Base-by-base conservation (phyloP, 78 protist species). In the Dictyostelium capitatum region DNA sequence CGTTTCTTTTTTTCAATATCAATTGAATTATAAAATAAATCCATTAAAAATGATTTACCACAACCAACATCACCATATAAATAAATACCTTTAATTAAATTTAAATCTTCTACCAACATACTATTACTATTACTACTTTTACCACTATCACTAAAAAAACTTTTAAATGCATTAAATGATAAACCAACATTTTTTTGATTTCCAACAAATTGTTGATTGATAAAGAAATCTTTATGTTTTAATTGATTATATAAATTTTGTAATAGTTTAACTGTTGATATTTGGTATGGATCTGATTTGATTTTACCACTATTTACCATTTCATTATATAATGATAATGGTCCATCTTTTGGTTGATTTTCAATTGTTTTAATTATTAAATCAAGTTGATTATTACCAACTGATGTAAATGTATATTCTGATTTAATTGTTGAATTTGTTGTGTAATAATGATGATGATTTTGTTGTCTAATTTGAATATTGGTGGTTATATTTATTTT, bases 1-100 rank as follows among this genome's bases (percentile, higher is more conserved):
- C 99, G 89, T 9, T 80, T 89, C 92, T 96, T 95, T 19, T 65
- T 47, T 43, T 51, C 54, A 43, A 92, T 56, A 14, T 90, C 65
- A 9, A 78, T 83, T 14, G 90, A 77, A 11, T 91, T 97, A 69
- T 69, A 98, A 81, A 98, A 96, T 41, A 96, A 50, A 67, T 98
- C 99, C 99, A 97, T 98, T 15, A 96, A 80, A 84, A 96, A 94
- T 81, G 98, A 90, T 90, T 98, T 98, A 28, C 99, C 99, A 19
- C 95, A 93, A 1, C 99, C 99, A 0, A 98, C 99, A 43, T 95
- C 97, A 20, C 98, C 98, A 83, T 79, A 89, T 19, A 97, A 67
- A 95, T 98, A 97, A 32, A 96, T 69, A 3, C 98, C 98, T 65
- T 94, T 89, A 20, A 96, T 96, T 20, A 89, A 77, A 54, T 41